Percentiles rank a stretch among this genome's conserved stretches.
These are phyloP conservation scores for Biscogniauxia mediterranea DNA, from an alignment of 2,329 filamentous ascomycete species.

Conservation along the genomic window DNA sequence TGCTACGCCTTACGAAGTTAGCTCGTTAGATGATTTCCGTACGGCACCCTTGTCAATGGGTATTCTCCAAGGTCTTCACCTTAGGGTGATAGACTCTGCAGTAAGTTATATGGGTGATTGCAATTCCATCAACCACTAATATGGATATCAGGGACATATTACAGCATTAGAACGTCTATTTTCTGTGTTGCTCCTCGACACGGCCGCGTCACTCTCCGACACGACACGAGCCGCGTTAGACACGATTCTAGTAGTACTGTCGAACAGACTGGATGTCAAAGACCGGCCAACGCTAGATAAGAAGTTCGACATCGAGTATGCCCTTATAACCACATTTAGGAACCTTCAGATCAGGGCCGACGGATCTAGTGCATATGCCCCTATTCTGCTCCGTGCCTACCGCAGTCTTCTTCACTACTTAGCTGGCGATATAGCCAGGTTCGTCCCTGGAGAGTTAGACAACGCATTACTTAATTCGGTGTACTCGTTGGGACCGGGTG, in stretches of 20 bases:
- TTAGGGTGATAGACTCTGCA: conserved; percentile 18
- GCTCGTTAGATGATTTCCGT: conserved; percentile 22
- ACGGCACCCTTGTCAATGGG: conserved; percentile 32
- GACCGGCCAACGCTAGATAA: conserved; percentile 1
- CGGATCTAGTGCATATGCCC: conserved; percentile 5
- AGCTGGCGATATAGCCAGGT: conserved; percentile 32
- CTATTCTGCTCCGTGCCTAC: conserved; percentile 20
- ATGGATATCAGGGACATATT: conserved; percentile 17
- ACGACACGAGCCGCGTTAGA: conserved; percentile 27
- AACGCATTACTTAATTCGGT: conserved; percentile 24
- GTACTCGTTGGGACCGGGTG: conserved; percentile 13
- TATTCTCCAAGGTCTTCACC: conserved; percentile 30
- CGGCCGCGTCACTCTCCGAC: conserved; percentile 16
- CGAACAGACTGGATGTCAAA: conserved; percentile 27
- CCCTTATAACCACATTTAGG: conserved; percentile 8
- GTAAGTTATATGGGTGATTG: conserved; percentile 18
- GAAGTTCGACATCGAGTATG: conserved; percentile 17
- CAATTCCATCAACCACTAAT: conserved; percentile 3
- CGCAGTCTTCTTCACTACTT: conserved; percentile 31
- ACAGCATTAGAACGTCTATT: conserved; percentile 19
- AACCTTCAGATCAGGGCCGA: not conserved
- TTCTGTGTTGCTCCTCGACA: conserved; percentile 7
- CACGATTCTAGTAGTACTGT: conserved; percentile 23
- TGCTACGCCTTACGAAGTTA: conserved; percentile 8
- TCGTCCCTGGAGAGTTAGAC: conserved; percentile 8